phyloP scores from a whole-genome alignment of 768 basidiomycete genomes.

The Hygrophoropsis aurantiaca region DNA sequence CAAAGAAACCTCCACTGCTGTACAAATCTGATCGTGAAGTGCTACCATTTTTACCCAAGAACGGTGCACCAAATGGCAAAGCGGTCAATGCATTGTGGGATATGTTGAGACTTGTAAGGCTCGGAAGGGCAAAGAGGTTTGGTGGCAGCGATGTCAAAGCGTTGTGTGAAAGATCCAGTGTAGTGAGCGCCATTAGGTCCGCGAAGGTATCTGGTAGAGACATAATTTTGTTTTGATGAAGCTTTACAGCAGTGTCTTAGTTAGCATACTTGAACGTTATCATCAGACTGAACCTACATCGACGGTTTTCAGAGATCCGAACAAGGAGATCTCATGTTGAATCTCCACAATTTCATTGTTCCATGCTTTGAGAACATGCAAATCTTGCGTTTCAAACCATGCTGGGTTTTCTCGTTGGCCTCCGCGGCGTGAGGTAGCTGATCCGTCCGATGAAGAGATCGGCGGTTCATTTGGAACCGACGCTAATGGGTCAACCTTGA shows the following conservation, averaged over 20 bases:
- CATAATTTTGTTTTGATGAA: conserved; percentile 72
- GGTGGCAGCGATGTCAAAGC: conserved; percentile 58
- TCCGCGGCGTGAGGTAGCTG: conserved; percentile 35
- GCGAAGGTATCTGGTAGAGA: conserved; percentile 64
- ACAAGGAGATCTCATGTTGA: conserved; percentile 80
- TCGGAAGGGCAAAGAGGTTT: conserved; percentile 67
- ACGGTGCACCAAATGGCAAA: conserved; percentile 64
- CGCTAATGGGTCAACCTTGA: conserved; percentile 69
- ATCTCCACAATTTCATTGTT: conserved; percentile 79
- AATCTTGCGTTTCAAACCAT: conserved; percentile 83
- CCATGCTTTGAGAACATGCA: conserved; percentile 74
- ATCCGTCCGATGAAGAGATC: conserved; percentile 36
- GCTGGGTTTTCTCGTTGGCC: conserved; percentile 49
- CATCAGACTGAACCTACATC: conserved; percentile 57
- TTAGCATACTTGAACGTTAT: too few species aligned
- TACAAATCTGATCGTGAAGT: conserved; percentile 24
- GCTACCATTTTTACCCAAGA: conserved; percentile 30
- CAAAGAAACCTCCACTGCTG: conserved; percentile 59
- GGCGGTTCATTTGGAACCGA: conserved; percentile 63
- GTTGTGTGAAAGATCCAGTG: conserved; percentile 77
- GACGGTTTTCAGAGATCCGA: conserved; percentile 76
- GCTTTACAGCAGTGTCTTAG: too few species aligned
- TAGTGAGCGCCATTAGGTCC: conserved; percentile 65
- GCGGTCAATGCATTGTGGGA: conserved; percentile 66
- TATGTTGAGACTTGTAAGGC: conserved; percentile 63